Evolutionary conservation across 1,284 basidiomycete genomes (phyloP), one percentile per base, ranked within the genome.

Genomic region (Microbotryomycetes sp.): DNA sequence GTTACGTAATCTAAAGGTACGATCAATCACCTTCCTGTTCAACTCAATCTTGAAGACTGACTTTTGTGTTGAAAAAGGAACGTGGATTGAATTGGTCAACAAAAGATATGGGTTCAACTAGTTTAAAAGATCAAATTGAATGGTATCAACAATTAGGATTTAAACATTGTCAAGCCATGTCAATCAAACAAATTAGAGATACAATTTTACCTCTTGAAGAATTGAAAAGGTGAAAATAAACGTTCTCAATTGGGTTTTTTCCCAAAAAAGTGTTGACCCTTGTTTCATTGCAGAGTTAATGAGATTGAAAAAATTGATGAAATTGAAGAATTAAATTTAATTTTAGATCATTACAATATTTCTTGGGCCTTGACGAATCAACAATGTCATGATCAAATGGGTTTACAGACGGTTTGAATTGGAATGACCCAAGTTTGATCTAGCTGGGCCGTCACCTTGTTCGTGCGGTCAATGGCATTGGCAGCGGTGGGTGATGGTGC

Each of bases 251-350:
- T 19, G 9, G 12, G 36, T 42, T 42, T 19, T 42, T 19, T 19
- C 36, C 36, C 12, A 9, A 19, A 42, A 19, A 42, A n/a, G 45
- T 60, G 16, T 22, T 32, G 15, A 29, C 16, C 22, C 30, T 26
- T 55, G 49, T 19, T 31, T 55, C 52, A 32, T 14, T 16, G 42
- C 70, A 90, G 89, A 64, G 86, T 92, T 70, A 81, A 85, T 1
- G 80, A 78, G 59, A 78, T 93, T 7, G 92, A 94, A 74, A 81
- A 88, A 75, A 80, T 96, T 6, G 92, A 97, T 71, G 92, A 96
- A 76, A 80, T 91, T 15, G 92, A 97, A 74, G 92, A 97, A 75
- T 81, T 96, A 22, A 86, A 91, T 56, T 81, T 97, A 3, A 87
- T 96, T 1, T 78, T 94, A 32, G 80, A 80, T 4, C 92, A 96